Evolutionary conservation across 2,329 filamentous ascomycete genomes (phyloP).

Genomic region (Xylariaceae sp.): DNA sequence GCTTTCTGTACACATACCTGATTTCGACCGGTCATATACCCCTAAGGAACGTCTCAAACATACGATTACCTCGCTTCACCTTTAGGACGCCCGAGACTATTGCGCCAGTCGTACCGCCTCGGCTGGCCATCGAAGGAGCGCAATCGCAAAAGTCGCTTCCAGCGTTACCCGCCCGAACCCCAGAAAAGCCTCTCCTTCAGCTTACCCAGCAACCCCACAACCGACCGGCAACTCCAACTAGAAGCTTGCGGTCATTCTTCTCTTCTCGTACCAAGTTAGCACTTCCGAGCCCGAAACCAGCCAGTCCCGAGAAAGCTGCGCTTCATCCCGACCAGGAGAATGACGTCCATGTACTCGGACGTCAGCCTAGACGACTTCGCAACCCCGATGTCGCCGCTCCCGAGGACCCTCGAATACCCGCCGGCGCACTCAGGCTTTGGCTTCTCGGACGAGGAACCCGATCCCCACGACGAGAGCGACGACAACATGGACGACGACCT

Average conservation of each 20-base stretch:
- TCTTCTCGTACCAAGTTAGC: slow-evolving; percentile 30
- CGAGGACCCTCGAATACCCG: slow-evolving; percentile 44
- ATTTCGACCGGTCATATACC: slow-evolving; percentile 42
- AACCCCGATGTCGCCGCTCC: slow-evolving; percentile 46
- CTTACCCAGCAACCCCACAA: slow-evolving; percentile 29
- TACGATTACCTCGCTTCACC: slow-evolving; percentile 18
- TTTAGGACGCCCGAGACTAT: slow-evolving; percentile 18
- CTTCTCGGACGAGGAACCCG: slow-evolving; percentile 42
- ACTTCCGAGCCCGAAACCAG: slow-evolving; percentile 18
- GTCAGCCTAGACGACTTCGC: slow-evolving; percentile 53
- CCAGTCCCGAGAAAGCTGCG: not conserved
- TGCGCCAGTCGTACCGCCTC: slow-evolving; percentile 8
- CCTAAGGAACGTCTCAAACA: slow-evolving; percentile 40
- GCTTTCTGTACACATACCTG: slow-evolving; percentile 55
- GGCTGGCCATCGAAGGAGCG: slow-evolving; percentile 9
- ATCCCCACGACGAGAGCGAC: slow-evolving; percentile 44
- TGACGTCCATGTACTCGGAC: slow-evolving; percentile 44
- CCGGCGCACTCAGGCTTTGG: slow-evolving; percentile 47
- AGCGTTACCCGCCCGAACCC: slow-evolving; percentile 19
- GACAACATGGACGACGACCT: slow-evolving; percentile 45
- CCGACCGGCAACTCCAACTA: slow-evolving; percentile 23
- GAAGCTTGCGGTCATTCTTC: slow-evolving; percentile 35
- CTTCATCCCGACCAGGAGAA: slow-evolving; percentile 9
- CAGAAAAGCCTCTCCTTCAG: slow-evolving; percentile 29
- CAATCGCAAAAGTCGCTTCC: slow-evolving; percentile 15